Base-by-base conservation (phyloP, 768 basidiomycete genomes). In the Podaxis sp. region DNA sequence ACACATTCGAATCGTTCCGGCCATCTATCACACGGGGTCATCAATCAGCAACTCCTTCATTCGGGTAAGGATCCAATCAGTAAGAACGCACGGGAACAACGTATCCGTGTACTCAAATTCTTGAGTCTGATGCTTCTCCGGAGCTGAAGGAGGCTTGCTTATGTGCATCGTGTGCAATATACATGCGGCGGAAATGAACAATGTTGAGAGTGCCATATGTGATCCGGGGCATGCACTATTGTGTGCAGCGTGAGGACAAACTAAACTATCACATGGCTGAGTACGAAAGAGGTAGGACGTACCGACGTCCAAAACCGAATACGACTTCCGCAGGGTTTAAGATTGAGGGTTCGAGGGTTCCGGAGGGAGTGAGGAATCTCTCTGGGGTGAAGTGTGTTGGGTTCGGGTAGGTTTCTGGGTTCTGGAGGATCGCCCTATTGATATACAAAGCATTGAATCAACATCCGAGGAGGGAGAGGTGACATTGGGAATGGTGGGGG, bases 281-380 rank as follows among this genome's bases (percentile, higher is more conserved):
- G 28, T 25, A 4, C 14, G 4, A 23, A 14, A 36, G 14, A 67
- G 70, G 57, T 37, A 72, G 23, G 23, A 67, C 71, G 58, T 40
- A 72, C 71, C 73, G 69, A 51, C 83, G 69, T 13, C 76, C 76
- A 57, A 75, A 77, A 2, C 76, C 76, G 58, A 74, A 76, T 5
- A 70, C 69, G 51, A 74, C 50, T 11, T 69, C 66, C 38, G 72
- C 66, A 10, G 82, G 73, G 52, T 80, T 75, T 4, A 44, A 51
- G 38, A 76, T 70, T 1, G 71, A 68, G 11, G 68, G 61, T 44
- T 74, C 64, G 16, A 73, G 68, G 25, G n/a, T 6, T 0, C 56
- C 46, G 1, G 56, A 57, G 5, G 56, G 35, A 16, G 56, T 69
- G 27, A 80, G 64, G 69, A 77, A 83, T 5, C 82, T 74, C 21